Conservation (phyloP, 768 basidiomycete species). For the Leccinum olivaceopallidum region DNA sequence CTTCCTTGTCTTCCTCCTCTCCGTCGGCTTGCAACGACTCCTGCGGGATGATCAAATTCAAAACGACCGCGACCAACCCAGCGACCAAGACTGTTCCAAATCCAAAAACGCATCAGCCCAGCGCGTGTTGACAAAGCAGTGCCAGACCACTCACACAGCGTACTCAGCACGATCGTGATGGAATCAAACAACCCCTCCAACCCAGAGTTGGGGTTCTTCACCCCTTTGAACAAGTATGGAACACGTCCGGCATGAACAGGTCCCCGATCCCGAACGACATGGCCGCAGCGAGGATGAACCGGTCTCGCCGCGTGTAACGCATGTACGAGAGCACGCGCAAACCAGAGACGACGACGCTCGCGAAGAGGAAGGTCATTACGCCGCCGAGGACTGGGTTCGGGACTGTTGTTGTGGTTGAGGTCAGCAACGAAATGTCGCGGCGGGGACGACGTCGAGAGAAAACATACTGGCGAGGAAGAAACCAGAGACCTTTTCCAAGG, state of each 20-base stretch:
- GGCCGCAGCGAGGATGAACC: constrained; percentile 70
- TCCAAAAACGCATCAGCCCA: background rate
- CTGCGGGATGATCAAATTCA: constrained; percentile 58
- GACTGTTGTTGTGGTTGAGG: constrained; percentile 37
- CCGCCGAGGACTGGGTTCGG: constrained; percentile 83
- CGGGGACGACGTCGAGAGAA: constrained; percentile 10
- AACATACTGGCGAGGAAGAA: constrained; percentile 73
- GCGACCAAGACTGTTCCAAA: constrained; percentile 48
- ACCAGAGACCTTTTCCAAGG: constrained; percentile 79
- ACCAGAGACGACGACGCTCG: constrained; percentile 67
- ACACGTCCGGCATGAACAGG: constrained; percentile 63
- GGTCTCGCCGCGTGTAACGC: constrained; percentile 60
- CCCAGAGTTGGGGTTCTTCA: constrained; percentile 50
- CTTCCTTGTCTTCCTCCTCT: constrained; percentile 6
- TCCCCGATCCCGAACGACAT: constrained; percentile 71
- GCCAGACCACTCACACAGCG: constrained; percentile 61
- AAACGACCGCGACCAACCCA: constrained; percentile 56
- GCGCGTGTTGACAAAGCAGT: background rate
- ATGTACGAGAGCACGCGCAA: constrained; percentile 65
- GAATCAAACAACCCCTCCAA: constrained; percentile 71
- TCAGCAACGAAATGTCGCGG: background rate
- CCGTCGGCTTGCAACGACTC: constrained; percentile 26
- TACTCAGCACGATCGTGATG: constrained; percentile 77
- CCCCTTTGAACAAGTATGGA: constrained; percentile 68
- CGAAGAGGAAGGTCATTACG: constrained; percentile 86